phyloP scores from a whole-genome alignment of 345 rosid genomes.

The Luvunga scandens region DNA sequence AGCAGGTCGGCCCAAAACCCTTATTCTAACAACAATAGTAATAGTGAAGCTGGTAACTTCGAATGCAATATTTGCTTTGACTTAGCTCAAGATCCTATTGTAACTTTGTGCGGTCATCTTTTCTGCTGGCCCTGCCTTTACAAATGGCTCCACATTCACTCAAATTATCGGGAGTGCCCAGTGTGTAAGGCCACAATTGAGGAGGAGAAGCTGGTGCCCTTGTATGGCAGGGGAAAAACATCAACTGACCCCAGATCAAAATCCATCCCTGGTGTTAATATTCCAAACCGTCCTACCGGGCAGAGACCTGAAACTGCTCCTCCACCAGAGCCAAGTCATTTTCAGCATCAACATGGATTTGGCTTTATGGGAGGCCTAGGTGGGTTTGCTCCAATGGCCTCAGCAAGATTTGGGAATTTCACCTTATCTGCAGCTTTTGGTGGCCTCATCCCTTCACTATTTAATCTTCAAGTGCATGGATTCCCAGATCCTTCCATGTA shows the following conservation, averaged over 20 bases:
- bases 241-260: conserved; percentile 84
- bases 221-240: conserved; percentile 92
- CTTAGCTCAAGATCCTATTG: conserved; percentile 97
- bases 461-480: conserved; percentile 83
- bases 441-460: conserved; percentile 79
- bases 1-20: conserved; percentile 63
- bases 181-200: conserved; percentile 89
- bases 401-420: conserved; percentile 78
- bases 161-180: conserved; percentile 75
- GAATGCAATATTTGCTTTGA: conserved; percentile 99
- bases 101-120: conserved; percentile 95
- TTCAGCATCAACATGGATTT: conserved; percentile 58
- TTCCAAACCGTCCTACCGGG: conserved; percentile 92
- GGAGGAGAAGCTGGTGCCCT: conserved; percentile 89
- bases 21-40: conserved; percentile 51
- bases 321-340: conserved; percentile 71
- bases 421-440: conserved; percentile 83
- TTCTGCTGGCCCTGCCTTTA: conserved; percentile 99
- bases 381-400: conserved; percentile 75
- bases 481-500: conserved; percentile 78
- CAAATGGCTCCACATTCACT: conserved; percentile 93
- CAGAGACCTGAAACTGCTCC: conserved; percentile 98
- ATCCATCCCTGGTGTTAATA: conserved; percentile 72
- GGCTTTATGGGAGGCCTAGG: conserved; percentile 87
- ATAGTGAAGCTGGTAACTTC: conserved; percentile 67